A percentile compares a stretch with the other conserved stretches of the same genome.
Evolutionary conservation across 2,329 filamentous ascomycete species (phyloP).

Genomic region (Cladosporium halotolerans): DNA sequence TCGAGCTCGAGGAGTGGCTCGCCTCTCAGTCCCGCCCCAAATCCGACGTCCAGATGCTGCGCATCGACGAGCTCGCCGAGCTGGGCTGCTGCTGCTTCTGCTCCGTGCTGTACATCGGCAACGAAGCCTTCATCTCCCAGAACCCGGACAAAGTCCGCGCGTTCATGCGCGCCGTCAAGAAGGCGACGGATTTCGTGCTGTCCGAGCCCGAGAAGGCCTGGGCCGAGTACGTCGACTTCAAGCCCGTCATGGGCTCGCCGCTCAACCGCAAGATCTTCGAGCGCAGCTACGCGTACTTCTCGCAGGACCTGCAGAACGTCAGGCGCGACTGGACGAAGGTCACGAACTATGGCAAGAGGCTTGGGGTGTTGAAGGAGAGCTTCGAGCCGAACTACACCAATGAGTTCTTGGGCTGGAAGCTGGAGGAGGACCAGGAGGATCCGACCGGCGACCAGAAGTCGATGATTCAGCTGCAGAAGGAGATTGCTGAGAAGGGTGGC

Average conservation of each 20-base stretch:
- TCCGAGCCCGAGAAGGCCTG: slow-evolving; percentile 60
- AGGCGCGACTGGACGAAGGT: slow-evolving; percentile 70
- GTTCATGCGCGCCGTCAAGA: slow-evolving; percentile 69
- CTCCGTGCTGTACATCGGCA: slow-evolving; percentile 73
- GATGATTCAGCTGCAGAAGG: slow-evolving; percentile 63
- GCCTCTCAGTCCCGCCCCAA: slow-evolving; percentile 54
- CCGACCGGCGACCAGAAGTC: slow-evolving; percentile 68
- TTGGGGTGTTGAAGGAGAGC: slow-evolving; percentile 57
- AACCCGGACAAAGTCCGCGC: slow-evolving; percentile 60
- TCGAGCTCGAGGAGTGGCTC: slow-evolving; percentile 73
- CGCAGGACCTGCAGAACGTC: slow-evolving; percentile 68
- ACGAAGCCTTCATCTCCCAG: slow-evolving; percentile 61
- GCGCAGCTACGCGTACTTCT: slow-evolving; percentile 72
- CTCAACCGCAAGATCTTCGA: slow-evolving; percentile 76
- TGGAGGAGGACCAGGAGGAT: slow-evolving; percentile 60
- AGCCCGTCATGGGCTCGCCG: slow-evolving; percentile 60
- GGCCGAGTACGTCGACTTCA: slow-evolving; percentile 64
- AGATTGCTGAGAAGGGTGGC: slow-evolving; percentile 59
- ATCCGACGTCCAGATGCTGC: slow-evolving; percentile 69
- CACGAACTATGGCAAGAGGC: slow-evolving; percentile 66
- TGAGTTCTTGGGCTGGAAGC: slow-evolving; percentile 58
- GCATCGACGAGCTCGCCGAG: slow-evolving; percentile 73
- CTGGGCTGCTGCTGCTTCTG: slow-evolving; percentile 82
- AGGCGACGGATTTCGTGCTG: slow-evolving; percentile 68
- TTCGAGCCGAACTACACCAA: slow-evolving; percentile 74